Evolutionary conservation across 1,139 yeast species (phyloP).

Genomic region (Pichia sp.): DNA sequence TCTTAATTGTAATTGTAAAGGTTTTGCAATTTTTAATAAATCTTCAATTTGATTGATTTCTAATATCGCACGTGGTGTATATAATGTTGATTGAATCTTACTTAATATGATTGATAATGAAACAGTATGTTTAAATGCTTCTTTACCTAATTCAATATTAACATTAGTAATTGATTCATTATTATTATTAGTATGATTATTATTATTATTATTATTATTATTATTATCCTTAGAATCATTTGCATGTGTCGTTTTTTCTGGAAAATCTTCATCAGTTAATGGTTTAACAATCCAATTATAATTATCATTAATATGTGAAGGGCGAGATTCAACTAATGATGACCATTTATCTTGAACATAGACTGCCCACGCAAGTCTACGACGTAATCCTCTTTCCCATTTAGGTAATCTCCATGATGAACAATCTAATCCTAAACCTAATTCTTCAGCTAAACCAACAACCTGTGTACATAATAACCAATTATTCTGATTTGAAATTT

Average conservation of each 20-base stretch:
- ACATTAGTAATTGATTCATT: neutral
- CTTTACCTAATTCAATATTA: slow-evolving; percentile 68
- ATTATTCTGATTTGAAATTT: slow-evolving; percentile 46
- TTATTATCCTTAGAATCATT: slow-evolving; percentile 1
- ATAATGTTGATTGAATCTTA: slow-evolving; percentile 64
- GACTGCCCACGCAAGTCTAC: slow-evolving; percentile 90
- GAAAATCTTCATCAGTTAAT: slow-evolving; percentile 67
- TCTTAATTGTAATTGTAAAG: slow-evolving; percentile 70
- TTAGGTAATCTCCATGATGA: slow-evolving; percentile 83
- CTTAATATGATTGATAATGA: slow-evolving; percentile 64
- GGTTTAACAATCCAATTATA: slow-evolving; percentile 64
- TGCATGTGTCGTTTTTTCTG: slow-evolving; percentile 37
- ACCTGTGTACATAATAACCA: slow-evolving; percentile 88
- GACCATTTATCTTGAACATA: slow-evolving; percentile 88
- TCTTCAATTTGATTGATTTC: slow-evolving; percentile 53
- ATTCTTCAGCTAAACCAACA: slow-evolving; percentile 76
- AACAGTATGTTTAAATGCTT: slow-evolving; percentile 63
- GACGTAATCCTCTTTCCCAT: slow-evolving; percentile 85
- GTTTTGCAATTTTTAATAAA: slow-evolving; percentile 72
- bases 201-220: slow-evolving; percentile 17
- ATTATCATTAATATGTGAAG: slow-evolving; percentile 63
- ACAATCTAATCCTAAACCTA: slow-evolving; percentile 83
- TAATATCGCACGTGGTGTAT: slow-evolving; percentile 60
- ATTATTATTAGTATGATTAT: slow-evolving; percentile 34
- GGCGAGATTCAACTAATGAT: slow-evolving; percentile 68